Evolutionary conservation across 2,329 filamentous ascomycete genomes (phyloP).

Genomic region (Sporothrix brasiliensis): DNA sequence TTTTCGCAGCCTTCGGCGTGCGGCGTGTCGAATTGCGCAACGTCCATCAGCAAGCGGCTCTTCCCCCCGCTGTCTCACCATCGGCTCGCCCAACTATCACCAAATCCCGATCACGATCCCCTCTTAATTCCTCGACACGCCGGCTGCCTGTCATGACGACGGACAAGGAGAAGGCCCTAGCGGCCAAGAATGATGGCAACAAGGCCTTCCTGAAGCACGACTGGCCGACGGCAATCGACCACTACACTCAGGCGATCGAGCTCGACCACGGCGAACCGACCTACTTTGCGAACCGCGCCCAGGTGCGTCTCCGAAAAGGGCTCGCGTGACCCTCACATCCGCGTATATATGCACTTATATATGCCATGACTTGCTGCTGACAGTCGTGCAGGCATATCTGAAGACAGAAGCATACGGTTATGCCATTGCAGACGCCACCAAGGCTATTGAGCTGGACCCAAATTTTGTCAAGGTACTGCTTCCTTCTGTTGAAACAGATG

Average conservation of each 20-base stretch:
- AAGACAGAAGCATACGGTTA: slow-evolving; percentile 95
- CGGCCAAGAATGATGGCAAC: slow-evolving; percentile 92
- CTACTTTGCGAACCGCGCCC: slow-evolving; percentile 92
- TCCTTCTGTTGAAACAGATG: background rate
- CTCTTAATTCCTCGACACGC: background rate
- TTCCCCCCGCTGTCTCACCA: background rate
- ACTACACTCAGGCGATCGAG: slow-evolving; percentile 86
- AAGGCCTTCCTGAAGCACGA: slow-evolving; percentile 87
- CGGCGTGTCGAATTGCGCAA: background rate
- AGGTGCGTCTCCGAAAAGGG: slow-evolving; percentile 59
- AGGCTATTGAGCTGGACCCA: slow-evolving; percentile 86
- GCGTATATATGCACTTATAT: slow-evolving; percentile 2
- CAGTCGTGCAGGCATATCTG: slow-evolving; percentile 74
- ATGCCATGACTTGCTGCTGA: slow-evolving; percentile 38
- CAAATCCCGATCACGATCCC: background rate
- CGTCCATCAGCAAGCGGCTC: background rate
- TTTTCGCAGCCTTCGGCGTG: background rate
- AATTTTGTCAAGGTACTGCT: slow-evolving; percentile 78
- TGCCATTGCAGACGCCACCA: slow-evolving; percentile 86
- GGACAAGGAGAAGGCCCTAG: slow-evolving; percentile 69
- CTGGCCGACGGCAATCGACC: slow-evolving; percentile 78
- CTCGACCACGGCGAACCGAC: slow-evolving; percentile 80
- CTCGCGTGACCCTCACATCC: background rate
- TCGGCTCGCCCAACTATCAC: background rate
- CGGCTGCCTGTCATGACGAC: slow-evolving; percentile 39